Percentiles rank a stretch among this genome's conserved stretches.
phyloP scores from a whole-genome alignment of 2,329 filamentous ascomycete genomes.

The Bipolaris cookei region DNA sequence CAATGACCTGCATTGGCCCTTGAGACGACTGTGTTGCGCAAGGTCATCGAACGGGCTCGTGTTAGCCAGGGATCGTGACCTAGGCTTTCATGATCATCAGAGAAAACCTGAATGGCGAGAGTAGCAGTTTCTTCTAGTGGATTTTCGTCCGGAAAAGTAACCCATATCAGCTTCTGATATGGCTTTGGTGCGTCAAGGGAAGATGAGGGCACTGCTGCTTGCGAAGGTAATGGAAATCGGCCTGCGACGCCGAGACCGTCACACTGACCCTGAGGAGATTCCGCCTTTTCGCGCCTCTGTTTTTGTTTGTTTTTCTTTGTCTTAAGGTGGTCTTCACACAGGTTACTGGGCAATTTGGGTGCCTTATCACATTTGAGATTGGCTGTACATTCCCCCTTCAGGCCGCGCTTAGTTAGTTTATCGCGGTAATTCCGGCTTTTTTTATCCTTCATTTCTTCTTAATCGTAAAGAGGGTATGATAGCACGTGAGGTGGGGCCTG shows the following conservation, averaged over 20 bases:
- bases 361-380: too few relatives aligned
- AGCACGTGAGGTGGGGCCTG: neutral
- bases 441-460: too few relatives aligned
- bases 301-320: neutral
- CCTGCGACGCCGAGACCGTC: neutral
- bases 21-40: neutral
- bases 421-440: too few relatives aligned
- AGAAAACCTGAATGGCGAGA: neutral
- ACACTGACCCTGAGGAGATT: neutral
- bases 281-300: neutral
- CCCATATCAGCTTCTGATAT: neutral
- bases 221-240: neutral
- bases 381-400: too few relatives aligned
- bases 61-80: neutral
- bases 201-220: neutral
- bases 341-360: too few relatives aligned
- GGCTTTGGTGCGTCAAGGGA: neutral
- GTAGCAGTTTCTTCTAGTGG: neutral
- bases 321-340: neutral
- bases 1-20: neutral
- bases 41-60: neutral
- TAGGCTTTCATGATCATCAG: neutral
- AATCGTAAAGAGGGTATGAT: too few relatives aligned
- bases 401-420: too few relatives aligned
- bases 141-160: neutral